These are phyloP conservation scores for Antarctomyces pellizariae DNA, from an alignment of 495 filamentous ascomycete species.

Conservation along the genomic window DNA sequence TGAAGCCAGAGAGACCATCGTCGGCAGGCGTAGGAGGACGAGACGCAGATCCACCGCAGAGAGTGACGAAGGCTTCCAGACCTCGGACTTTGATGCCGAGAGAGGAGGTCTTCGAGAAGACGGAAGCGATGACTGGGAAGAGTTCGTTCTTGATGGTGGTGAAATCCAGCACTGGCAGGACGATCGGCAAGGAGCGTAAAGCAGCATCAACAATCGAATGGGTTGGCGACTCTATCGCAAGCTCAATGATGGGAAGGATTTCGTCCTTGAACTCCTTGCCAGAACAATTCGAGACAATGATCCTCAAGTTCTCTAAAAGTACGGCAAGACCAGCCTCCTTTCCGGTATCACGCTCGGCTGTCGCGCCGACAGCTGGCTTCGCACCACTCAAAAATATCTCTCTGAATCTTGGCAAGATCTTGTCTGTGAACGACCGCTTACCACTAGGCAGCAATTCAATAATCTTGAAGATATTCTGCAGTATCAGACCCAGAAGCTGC, in stretches of 20 bases:
- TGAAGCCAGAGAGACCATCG: conserved; percentile 52
- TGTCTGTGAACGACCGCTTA: conserved; percentile 55
- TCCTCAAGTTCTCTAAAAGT: conserved; percentile 54
- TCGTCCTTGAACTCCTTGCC: conserved; percentile 92
- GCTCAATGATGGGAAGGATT: conserved; percentile 60
- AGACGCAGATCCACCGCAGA: conserved; percentile 54
- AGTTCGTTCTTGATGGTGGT: conserved; percentile 89
- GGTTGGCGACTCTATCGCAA: conserved; percentile 68
- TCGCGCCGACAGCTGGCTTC: conserved; percentile 18
- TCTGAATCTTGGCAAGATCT: conserved; percentile 59
- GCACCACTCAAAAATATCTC: conserved; percentile 48
- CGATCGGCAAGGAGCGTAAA: conserved; percentile 42
- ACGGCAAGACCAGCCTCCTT: conserved; percentile 82
- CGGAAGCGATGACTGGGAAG: conserved; percentile 69
- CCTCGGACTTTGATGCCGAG: conserved; percentile 84
- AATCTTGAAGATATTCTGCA: conserved; percentile 83
- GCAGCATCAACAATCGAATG: conserved; percentile 72
- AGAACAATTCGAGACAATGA: conserved; percentile 55
- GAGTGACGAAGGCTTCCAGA: conserved; percentile 65
- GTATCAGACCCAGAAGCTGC: conserved; percentile 55
- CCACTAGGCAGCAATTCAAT: conserved; percentile 50
- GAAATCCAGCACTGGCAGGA: conserved; percentile 74
- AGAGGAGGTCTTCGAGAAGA: conserved; percentile 81
- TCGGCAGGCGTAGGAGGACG: conserved; percentile 15
- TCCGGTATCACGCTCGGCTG: conserved; percentile 50